Evolutionary conservation across 768 basidiomycete genomes (phyloP).

Genomic region (Sistotremastrum suecicum): DNA sequence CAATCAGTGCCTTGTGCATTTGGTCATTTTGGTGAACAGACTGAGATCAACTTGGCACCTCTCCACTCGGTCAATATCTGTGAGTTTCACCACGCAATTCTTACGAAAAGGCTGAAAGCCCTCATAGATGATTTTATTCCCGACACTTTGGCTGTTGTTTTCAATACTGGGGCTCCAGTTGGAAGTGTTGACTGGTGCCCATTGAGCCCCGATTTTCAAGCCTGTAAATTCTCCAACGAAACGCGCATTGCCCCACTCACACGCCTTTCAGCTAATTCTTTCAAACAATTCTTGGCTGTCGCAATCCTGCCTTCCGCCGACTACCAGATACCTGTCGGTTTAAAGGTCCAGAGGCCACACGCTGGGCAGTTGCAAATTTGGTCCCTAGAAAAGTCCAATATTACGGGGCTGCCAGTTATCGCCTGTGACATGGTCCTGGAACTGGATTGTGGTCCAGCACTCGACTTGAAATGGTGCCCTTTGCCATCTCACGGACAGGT

Average conservation of each 20-base stretch:
- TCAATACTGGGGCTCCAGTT: conserved; percentile 83
- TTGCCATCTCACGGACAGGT: conserved; percentile 61
- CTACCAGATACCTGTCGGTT: conserved; percentile 54
- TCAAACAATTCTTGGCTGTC: conserved; percentile 75
- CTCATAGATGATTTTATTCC: conserved; percentile 44
- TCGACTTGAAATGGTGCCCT: conserved; percentile 88
- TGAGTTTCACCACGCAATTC: conserved; percentile 17
- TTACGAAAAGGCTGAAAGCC: neutral
- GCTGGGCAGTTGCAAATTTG: conserved; percentile 80
- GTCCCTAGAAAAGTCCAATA: conserved; percentile 27
- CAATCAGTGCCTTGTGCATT: conserved; percentile 47
- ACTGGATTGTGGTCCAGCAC: conserved; percentile 63
- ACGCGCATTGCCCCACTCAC: neutral
- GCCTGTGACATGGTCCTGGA: conserved; percentile 77
- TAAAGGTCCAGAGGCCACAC: conserved; percentile 37
- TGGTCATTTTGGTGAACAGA: conserved; percentile 48
- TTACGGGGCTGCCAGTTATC: neutral
- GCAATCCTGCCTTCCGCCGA: conserved; percentile 54
- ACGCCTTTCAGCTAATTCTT: conserved; percentile 28
- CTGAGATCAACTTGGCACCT: conserved; percentile 31
- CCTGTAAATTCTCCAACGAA: conserved; percentile 24
- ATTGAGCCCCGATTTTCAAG: conserved; percentile 41
- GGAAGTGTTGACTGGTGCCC: conserved; percentile 95
- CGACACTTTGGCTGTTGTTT: conserved; percentile 48
- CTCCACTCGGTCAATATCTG: conserved; percentile 47